phyloP scores from a whole-genome alignment of 352 stramenopile genomes.

The Phytophthora quininea region DNA sequence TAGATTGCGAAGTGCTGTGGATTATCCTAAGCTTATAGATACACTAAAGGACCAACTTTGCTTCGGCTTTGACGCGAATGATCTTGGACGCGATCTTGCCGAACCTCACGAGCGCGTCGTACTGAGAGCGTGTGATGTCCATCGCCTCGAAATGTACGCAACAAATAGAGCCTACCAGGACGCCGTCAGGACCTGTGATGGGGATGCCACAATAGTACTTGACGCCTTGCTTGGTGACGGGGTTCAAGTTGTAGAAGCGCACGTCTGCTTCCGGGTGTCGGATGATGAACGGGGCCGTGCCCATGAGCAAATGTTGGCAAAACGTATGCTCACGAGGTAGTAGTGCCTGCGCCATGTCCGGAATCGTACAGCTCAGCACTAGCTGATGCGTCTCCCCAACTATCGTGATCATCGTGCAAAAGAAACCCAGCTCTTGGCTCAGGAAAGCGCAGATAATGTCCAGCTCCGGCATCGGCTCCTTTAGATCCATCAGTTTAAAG shows the following conservation, averaged over 20 bases:
- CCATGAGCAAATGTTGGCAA: conserved; percentile 71
- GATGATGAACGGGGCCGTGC: conserved; percentile 51
- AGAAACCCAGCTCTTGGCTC: conserved; percentile 53
- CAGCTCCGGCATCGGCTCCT: conserved; percentile 45
- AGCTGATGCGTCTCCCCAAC: conserved; percentile 53
- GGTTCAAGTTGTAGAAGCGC: conserved; percentile 60
- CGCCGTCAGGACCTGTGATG: conserved; percentile 25
- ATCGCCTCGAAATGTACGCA: conserved; percentile 16
- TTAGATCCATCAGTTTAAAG: conserved; percentile 50
- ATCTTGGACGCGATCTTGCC: conserved; percentile 46
- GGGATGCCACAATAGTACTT: conserved; percentile 74
- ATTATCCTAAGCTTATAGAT: no score
- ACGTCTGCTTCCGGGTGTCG: conserved; percentile 48
- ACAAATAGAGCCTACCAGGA: conserved; percentile 24
- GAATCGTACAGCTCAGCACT: conserved; percentile 52
- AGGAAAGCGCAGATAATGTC: conserved; percentile 67
- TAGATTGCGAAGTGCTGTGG: no score
- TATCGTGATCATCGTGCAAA: conserved; percentile 64
- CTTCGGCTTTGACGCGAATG: conserved; percentile 37
- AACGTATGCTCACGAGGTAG: conserved; percentile 61
- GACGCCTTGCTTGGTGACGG: conserved; percentile 34
- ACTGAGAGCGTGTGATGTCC: conserved; percentile 23
- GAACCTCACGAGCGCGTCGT: conserved; percentile 26
- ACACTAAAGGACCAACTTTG: no score
- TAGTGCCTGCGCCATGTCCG: conserved; percentile 32